Base-by-base conservation (phyloP, 1,139 yeast genomes). In the Arxiozyma telluris region DNA sequence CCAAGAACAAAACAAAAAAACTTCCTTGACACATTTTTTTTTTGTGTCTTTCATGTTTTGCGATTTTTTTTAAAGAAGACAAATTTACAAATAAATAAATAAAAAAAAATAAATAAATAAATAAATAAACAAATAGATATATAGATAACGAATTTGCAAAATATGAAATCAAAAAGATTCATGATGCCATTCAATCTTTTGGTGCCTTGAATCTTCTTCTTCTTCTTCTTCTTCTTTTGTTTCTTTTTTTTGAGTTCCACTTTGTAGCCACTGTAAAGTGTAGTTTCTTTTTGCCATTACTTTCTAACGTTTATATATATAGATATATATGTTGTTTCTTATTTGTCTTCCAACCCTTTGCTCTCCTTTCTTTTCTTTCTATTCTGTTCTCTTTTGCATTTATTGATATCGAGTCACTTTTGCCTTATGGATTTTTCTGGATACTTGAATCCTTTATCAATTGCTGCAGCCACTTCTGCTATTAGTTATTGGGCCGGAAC, bases 401-500 rank as follows among this genome's bases (percentile, higher is more conserved):
- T n/a, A 44, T n/a, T 34, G 27, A 8, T 45, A 12, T 34, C n/a
- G 6, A 34, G n/a, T 8, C n/a, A 15, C 12, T 12, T 3, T 34
- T 34, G 12, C 39, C n/a, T 30, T 27, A 45, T 45, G 47, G 47
- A 30, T 17, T n/a, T 30, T 20, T 30, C 41, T 30, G 21, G 17
- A 27, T 20, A 27, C 6, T n/a, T 30, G 11, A 45, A 45, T 18
- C 47, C 47, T 23, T 30, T 39, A 11, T 47, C 43, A 39, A 30
- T 45, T 27, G 41, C 21, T 45, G 53, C 41, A 22, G 44, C 49
- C 23, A 23, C 49, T 25, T 39, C 53, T 27, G 41, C 45, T 22
- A 23, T 46, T 18, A 39, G 44, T 44, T 50, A 50, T 22, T 41
- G 15, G 47, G 42, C 42, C 1, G 21, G 42, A 9, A 30, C 34